These are phyloP conservation scores for Isatis tinctoria DNA, from an alignment of 345 rosid species.

Conservation along the genomic window DNA sequence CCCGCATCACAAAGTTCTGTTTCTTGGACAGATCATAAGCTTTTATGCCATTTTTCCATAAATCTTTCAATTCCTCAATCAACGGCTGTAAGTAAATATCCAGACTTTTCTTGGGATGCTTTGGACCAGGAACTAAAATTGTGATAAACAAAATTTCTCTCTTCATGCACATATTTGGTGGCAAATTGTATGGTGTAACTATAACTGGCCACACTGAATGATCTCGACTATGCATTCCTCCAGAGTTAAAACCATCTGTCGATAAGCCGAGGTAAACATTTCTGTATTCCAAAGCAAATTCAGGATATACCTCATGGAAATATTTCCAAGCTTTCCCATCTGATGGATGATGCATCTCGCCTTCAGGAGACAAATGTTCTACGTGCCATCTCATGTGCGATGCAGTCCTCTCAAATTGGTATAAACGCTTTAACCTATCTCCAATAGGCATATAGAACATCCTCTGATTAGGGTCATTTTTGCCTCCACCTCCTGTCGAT, in stretches of 20 bases:
- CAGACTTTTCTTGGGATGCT: not conserved
- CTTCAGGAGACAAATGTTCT: not conserved
- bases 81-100: not conserved
- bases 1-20: not conserved
- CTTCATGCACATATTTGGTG: not conserved
- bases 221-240: not conserved
- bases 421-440: too few species aligned
- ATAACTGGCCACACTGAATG: not conserved
- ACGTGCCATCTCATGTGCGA: not conserved
- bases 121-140: not conserved
- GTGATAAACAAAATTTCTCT: not conserved
- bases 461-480: too few species aligned
- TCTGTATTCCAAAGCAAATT: not conserved
- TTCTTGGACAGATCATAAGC: not conserved
- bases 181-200: not conserved
- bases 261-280: not conserved
- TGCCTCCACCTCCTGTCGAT: too few species aligned
- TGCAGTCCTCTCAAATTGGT: not conserved
- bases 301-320: not conserved
- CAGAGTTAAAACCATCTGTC: not conserved
- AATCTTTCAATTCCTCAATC: not conserved
- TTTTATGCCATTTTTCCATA: not conserved
- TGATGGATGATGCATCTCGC: not conserved
- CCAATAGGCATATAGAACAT: too few species aligned
- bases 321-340: not conserved